These are phyloP conservation scores for Phascolomyces articulosus DNA, from an alignment of 371 early-diverging fungal genomes.

Conservation along the genomic window DNA sequence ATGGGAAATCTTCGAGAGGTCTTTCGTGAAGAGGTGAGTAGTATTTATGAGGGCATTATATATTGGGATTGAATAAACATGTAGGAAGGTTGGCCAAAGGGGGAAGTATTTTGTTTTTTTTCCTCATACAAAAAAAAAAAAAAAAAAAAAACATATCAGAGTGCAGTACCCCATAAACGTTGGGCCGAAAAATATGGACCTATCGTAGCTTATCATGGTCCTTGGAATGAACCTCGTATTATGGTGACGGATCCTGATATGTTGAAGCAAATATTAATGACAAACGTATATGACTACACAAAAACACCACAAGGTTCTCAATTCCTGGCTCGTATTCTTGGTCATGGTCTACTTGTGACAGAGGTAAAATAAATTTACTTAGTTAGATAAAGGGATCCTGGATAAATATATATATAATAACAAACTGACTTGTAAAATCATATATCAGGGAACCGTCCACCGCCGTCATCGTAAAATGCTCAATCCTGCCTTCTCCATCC, in stretches of 20 bases:
- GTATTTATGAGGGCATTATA: too few species aligned
- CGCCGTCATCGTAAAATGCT: slow-evolving; percentile 68
- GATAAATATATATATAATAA: too few species aligned
- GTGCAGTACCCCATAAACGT: slow-evolving; percentile 48
- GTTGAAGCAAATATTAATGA: slow-evolving; percentile 53
- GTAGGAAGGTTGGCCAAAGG: too few species aligned
- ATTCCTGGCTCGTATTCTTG: slow-evolving; percentile 46
- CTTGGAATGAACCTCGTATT: slow-evolving; percentile 49
- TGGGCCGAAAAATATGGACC: slow-evolving; percentile 63
- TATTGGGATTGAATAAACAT: too few species aligned
- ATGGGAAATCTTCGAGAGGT: slow-evolving; percentile 56
- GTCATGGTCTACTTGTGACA: slow-evolving; percentile 19
- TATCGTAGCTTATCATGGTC: slow-evolving; percentile 47
- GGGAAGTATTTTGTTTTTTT: too few species aligned
- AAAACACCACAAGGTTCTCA: slow-evolving; percentile 37
- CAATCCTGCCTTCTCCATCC: slow-evolving; percentile 66
- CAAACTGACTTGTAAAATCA: too few species aligned
- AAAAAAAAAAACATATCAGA: slow-evolving; percentile 12
- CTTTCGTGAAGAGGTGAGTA: slow-evolving; percentile 45
- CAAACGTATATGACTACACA: slow-evolving; percentile 54
- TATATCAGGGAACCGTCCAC: slow-evolving; percentile 60
- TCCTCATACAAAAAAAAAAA: too few species aligned
- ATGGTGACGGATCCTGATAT: slow-evolving; percentile 54
- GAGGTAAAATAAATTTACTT: not conserved
- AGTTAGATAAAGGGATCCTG: too few species aligned